Base-by-base conservation (phyloP, 176 grass and related monocot genomes). In the Lolium perenne region DNA sequence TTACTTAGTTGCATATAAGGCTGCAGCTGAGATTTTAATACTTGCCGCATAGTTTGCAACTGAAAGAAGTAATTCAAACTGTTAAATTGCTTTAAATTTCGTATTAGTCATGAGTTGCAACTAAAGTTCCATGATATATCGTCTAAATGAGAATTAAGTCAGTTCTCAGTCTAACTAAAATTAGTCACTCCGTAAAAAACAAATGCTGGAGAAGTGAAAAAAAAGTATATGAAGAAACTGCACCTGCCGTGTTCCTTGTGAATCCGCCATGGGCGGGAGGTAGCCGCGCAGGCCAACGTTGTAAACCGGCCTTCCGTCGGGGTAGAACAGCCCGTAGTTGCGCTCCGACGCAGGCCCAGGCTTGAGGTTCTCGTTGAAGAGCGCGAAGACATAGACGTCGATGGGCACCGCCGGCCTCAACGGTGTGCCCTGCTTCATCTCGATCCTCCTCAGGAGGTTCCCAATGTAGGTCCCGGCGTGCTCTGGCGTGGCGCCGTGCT, bases 331-430 rank as follows among this genome's bases (percentile, higher is more conserved):
- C 0, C 91, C 94, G 46, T 97, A 94, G 90, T 97, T 97, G 11
- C 94, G 79, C 86, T 97, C 94, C 4, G 94, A 97, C 46, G 94
- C 88, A 41, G 94, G 85, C 0, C 91, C 89, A 0, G 89, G 87
- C 88, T 97, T 97, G 54, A 82, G 51, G 81, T 97, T 73, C 89
- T 97, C 94, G 57, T 95, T 95, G 82, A 95, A 95, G 8, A 95
- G 81, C 57, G 94, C 94, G 76, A 97, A 97, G 0, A 97, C 94
- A 74, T 90, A 91, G 26, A 97, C 94, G 73, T 94, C 94, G 47
- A 97, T 77, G 14, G 94, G 94, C 85, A 85, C 81, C 3, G 38
- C 48, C 66, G 94, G 94, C 38, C 88, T 81, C 85, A 92, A 67
- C 50, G 94, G 94, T 25, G 94, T 97, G 59, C 91, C 91, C 86